A percentile compares a stretch with the other conserved stretches of the same genome.
phyloP scores from a whole-genome alignment of 257 asterid species.

The Fraxinus quadrangulata region DNA sequence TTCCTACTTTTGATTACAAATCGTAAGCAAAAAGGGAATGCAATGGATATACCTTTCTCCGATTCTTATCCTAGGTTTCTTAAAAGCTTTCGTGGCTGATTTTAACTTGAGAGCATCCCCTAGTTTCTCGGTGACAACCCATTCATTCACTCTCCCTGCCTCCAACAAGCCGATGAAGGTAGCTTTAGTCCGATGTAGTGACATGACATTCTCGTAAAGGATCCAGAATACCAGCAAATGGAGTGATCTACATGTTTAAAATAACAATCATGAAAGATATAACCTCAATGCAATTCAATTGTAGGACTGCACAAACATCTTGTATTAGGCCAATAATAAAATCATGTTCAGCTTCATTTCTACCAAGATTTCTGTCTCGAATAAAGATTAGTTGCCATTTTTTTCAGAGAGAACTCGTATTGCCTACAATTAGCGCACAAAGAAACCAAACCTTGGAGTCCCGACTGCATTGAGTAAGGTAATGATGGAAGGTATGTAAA shows the following conservation, averaged over 20 bases:
- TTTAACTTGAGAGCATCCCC: slow-evolving; percentile 75
- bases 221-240: slow-evolving; percentile 90
- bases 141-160: slow-evolving; percentile 86
- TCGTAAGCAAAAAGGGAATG: no score
- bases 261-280: background rate
- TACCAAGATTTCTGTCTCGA: no score
- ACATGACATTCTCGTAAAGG: slow-evolving; percentile 92
- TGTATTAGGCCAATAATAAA: background rate
- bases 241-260: slow-evolving; percentile 53
- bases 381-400: no score
- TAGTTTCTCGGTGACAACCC: slow-evolving; percentile 94
- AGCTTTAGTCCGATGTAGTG: slow-evolving; percentile 90
- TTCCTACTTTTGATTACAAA: background rate
- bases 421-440: background rate
- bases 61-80: slow-evolving; percentile 54
- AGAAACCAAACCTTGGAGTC: slow-evolving; percentile 72
- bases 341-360: background rate
- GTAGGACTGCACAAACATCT: background rate
- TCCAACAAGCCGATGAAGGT: slow-evolving; percentile 88
- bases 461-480: slow-evolving; percentile 82
- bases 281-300: background rate
- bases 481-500: slow-evolving; percentile 76
- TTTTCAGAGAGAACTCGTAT: background rate
- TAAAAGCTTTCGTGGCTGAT: slow-evolving; percentile 53
- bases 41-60: slow-evolving; percentile 62